A percentile compares a stretch with the other conserved stretches of the same genome.
Evolutionary conservation across 148 eudicot genomes (phyloP).

Genomic region (Fagopyrum homotropicum): DNA sequence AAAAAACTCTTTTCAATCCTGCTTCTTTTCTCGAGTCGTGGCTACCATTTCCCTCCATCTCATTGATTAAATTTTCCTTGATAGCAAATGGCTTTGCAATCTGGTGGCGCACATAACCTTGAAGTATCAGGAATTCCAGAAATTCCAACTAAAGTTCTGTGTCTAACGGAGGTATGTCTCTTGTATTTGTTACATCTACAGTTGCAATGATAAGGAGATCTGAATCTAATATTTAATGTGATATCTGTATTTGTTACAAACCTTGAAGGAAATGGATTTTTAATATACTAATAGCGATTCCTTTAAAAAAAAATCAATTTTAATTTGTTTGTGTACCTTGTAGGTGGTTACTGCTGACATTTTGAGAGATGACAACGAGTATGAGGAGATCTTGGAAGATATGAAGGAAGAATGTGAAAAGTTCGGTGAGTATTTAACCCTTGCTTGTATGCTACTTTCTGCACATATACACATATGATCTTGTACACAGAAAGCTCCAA

Average conservation of each 20-base stretch:
- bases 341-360: slow-evolving; percentile 70
- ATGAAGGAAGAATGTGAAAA: slow-evolving; percentile 85
- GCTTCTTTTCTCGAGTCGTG: neutral
- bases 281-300: no score
- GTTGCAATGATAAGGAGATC: neutral
- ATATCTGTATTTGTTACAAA: neutral
- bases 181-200: neutral
- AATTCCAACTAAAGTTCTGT: slow-evolving; percentile 68
- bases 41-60: neutral
- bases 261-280: no score
- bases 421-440: slow-evolving; percentile 45
- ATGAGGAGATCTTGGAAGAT: slow-evolving; percentile 84
- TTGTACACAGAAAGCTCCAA: neutral
- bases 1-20: slow-evolving; percentile 1
- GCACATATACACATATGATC: neutral
- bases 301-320: neutral
- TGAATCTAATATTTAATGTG: neutral
- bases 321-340: neutral
- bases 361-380: slow-evolving; percentile 70
- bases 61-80: slow-evolving; percentile 3
- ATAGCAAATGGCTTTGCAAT: slow-evolving; percentile 59
- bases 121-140: slow-evolving; percentile 32
- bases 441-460: neutral
- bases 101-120: slow-evolving; percentile 41
- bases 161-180: slow-evolving; percentile 64